Evolutionary conservation across 208 protist species (phyloP), one percentile per base, ranked within the genome.

Genomic region (Dictyostelium gargantuum): DNA sequence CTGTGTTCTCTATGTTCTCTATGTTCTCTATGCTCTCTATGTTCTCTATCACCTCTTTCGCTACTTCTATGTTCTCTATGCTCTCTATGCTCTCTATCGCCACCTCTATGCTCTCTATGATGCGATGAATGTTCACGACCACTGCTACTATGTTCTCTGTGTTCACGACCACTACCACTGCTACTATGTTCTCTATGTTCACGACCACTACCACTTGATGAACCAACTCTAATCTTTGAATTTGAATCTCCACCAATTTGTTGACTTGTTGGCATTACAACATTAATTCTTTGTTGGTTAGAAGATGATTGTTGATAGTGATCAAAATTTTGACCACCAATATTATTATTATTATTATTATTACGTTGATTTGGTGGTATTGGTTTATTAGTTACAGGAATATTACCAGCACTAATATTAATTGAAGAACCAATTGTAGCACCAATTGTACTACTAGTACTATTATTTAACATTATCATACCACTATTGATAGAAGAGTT

Each of bases 391-490:
- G 38, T 26, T 19, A 48, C 70, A 11, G 29, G 63, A 26, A 70
- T 40, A 70, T 70, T 70, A 40, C 70, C 40, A 29, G 70, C 40
- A 75, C 40, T 75, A 3, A 75, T 75, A 75, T 75, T 75, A 48
- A 75, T n/a, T 29, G 42, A 66, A 35, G 66, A 54, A 38, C 61
- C 91, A 70, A 70, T 70, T 40, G 72, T 42, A 3, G 77, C 77
- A 42, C 91, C 68, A 32, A 74, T 77, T 2, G 19, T 72, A 82
- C 81, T 77, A 58, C 91, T 77, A 23, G 40, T 50, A 23, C 40
- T 63, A n/a, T 81, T 50, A 13, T 50, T 50, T 17, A 8, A 17
- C 46, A 50, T 50, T 1, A 17, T 50, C 46, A 50, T 50, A 61
- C 15, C 54, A n/a, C 29, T 52, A 61, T 23, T 66, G 6, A 58